Percentiles rank a stretch among this genome's conserved stretches.
Conservation (phyloP, 164 flowering plant genomes). For the Tetrastigma voinierianum region DNA sequence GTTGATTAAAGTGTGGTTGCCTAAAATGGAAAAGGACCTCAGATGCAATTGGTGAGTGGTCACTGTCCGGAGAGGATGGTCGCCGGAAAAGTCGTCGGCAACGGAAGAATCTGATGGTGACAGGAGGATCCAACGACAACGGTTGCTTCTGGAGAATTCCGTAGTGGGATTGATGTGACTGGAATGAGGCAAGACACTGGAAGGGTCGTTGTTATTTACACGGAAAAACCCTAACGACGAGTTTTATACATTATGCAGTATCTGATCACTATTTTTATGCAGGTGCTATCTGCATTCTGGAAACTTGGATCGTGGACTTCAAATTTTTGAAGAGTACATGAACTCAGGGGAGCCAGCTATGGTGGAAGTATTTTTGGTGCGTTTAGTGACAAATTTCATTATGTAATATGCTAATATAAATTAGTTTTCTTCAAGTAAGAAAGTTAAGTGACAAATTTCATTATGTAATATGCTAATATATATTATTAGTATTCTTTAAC, state of each 20-base stretch:
- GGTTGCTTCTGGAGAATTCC: too few relatives aligned
- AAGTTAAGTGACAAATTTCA: neutral
- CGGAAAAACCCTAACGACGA: too few relatives aligned
- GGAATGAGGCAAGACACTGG: too few relatives aligned
- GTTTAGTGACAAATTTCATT: conserved; percentile 18
- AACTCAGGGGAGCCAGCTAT: conserved; percentile 48
- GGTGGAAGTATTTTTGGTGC: conserved; percentile 70
- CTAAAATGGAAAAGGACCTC: too few relatives aligned
- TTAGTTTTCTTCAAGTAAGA: neutral
- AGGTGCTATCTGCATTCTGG: conserved; percentile 85
- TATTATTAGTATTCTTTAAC: neutral
- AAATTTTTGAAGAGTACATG: conserved; percentile 70
- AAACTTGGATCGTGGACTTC: conserved; percentile 66
- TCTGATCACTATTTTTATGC: conserved; percentile 6
- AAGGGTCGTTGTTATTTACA: too few relatives aligned
- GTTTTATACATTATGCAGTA: neutral
- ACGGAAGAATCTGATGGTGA: too few relatives aligned
- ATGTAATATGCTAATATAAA: neutral
- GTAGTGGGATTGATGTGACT: too few relatives aligned
- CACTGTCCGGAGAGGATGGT: too few relatives aligned
- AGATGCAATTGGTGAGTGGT: too few relatives aligned
- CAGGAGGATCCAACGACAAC: too few relatives aligned
- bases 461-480: neutral
- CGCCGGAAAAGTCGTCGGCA: too few relatives aligned
- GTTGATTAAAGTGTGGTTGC: too few relatives aligned